Base-by-base conservation (phyloP, 2,329 filamentous ascomycete genomes). In the Verticillium isaacii region DNA sequence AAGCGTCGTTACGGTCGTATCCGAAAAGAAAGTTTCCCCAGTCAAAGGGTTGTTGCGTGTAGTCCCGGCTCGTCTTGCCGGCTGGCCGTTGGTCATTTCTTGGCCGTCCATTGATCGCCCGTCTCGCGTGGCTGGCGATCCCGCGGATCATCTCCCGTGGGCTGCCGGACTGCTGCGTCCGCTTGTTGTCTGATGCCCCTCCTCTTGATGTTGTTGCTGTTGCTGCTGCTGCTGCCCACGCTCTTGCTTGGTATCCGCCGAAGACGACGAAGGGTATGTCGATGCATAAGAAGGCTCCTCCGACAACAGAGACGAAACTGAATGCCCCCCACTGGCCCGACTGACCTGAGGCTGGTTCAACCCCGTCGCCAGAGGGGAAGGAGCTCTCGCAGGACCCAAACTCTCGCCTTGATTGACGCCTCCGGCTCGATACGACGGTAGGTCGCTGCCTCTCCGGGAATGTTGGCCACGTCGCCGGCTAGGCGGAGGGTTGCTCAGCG, bases 401-500 rank as follows among this genome's bases (percentile, higher is more conserved):
- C 69, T 67, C 54, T 76, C 75, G 9, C 68, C 69, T 34, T 74
- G 71, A 37, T 69, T 72, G n/a, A 80, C 76, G 58, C 75, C 77
- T 17, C 70, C 67, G 14, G 75, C 73, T 56, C 79, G 74, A 64
- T 82, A 79, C 11, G 78, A 78, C 6, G 85, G 87, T 63, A 85
- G 73, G 70, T 90, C 88, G 74, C 88, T 91, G 69, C 83, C 81
- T 68, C 88, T 85, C 65, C 89, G 82, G 56, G 83, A 85, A 70
- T 90, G 88, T 56, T 82, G 84, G 65, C 83, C 78, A 65, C 84
- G 80, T 71, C 84, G 82, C 66, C 79, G 78, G 19, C 45, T 52
- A 5, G 45, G 45, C 23, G 45, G 45, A 11, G 45, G 45, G 9
- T 52, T 52, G 45, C 45, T 52, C 45, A 52, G 45, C 19, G 45